Base-by-base conservation (phyloP, 192 early-diverging fungal species). In the Podochytrium sp. region DNA sequence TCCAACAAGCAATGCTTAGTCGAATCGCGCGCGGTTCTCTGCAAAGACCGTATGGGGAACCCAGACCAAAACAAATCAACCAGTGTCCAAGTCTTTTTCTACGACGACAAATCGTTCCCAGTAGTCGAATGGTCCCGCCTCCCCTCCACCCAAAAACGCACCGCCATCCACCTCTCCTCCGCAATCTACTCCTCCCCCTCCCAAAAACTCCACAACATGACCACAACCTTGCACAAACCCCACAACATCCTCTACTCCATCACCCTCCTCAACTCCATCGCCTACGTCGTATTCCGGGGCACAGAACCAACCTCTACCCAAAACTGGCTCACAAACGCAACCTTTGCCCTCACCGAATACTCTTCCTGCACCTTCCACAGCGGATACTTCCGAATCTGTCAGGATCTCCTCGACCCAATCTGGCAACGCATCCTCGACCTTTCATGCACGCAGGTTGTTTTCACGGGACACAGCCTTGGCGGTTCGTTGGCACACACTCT, bases 391-490 rank as follows among this genome's bases (percentile, higher is more conserved):
- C 7, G 35, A n/a, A 51, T 69, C 47, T 69, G 66, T 30, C 66
- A 69, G 34, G 18, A 69, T 25, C 6, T 61, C 38, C 14, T 61
- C 7, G 59, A 39, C 59, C 7, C 59, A 18, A 30, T 61, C 20
- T 61, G 59, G 59, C 34, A 37, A 37, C 38, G 35, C 30, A 51
- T 69, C 1, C 12, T 69, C 23, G 35, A 69, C 30, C 27, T 69
- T 27, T 23, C n/a, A 20, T n/a, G 51, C n/a, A 34, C 30, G 14
- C 32, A 56, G 20, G 47, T 69, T 18, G 51, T 69, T 10, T 55
- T 69, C 30, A 55, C 66, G 20, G 66, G 66, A 34, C 66, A 69
- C 50, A 69, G 66, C 37, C 33, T 69, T 14, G 66, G 66, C 32
- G 66, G 66, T 16, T 47, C 50, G 10, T 38, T 69, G 25, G 66